phyloP scores from a whole-genome alignment of 2,329 filamentous ascomycete species.

The Paecilomyces sp. region DNA sequence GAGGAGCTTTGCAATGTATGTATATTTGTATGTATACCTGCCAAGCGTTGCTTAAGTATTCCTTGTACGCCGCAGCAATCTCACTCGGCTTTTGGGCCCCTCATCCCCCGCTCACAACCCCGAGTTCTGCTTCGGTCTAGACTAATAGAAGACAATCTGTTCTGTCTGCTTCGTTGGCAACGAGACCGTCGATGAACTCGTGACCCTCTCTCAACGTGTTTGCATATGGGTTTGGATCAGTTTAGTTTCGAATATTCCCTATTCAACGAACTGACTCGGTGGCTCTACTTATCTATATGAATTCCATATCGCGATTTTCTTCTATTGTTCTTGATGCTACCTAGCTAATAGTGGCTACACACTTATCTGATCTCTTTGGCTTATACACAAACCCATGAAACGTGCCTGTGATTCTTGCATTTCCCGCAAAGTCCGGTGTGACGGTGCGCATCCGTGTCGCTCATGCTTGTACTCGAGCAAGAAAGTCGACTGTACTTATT shows the following conservation, averaged over 20 bases:
- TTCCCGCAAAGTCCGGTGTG: constrained; percentile 22
- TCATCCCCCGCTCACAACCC: background rate
- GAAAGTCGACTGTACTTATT: constrained; percentile 17
- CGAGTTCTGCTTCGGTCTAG: background rate
- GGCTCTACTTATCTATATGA: background rate
- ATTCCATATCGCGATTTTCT: background rate
- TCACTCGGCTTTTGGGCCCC: no score
- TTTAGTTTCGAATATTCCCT: no score
- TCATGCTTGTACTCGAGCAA: constrained; percentile 16
- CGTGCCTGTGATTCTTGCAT: constrained; percentile 24
- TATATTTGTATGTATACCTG: no score
- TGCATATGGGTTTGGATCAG: background rate
- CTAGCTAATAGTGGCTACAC: background rate
- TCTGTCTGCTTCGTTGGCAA: background rate
- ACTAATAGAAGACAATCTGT: background rate
- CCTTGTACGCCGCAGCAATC: no score
- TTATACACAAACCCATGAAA: constrained; percentile 14
- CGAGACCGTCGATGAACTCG: background rate
- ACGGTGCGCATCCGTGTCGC: constrained; percentile 19
- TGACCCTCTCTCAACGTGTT: background rate
- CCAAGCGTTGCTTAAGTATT: no score
- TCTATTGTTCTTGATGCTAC: no score
- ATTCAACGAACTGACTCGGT: background rate
- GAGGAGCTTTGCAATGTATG: background rate
- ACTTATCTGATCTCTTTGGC: background rate